Evolutionary conservation across 495 filamentous ascomycete genomes (phyloP).

Genomic region (Lentithecium fluviatile): DNA sequence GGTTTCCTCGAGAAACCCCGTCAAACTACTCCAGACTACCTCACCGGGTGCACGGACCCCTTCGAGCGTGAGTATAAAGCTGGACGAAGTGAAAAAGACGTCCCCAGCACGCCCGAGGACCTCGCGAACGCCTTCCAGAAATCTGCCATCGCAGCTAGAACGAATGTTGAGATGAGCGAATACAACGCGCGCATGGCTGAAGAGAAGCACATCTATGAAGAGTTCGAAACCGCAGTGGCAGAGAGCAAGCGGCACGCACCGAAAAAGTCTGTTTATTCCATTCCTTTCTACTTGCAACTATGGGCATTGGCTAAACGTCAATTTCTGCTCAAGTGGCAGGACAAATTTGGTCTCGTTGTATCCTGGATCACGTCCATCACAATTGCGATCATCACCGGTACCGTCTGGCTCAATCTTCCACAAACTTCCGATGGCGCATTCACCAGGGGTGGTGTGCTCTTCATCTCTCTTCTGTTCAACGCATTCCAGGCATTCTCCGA

Average conservation of each 20-base stretch:
- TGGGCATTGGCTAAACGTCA: slow-evolving; percentile 82
- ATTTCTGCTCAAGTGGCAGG: slow-evolving; percentile 80
- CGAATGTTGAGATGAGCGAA: slow-evolving; percentile 64
- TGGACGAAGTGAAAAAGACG: slow-evolving; percentile 59
- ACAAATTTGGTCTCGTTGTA: slow-evolving; percentile 71
- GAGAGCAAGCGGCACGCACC: slow-evolving; percentile 75
- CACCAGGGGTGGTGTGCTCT: slow-evolving; percentile 73
- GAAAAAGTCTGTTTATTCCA: slow-evolving; percentile 72
- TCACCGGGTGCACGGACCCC: slow-evolving; percentile 81
- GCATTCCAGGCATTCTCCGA: slow-evolving; percentile 77
- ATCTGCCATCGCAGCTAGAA: slow-evolving; percentile 56
- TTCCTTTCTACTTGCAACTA: slow-evolving; percentile 74
- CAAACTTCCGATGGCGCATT: slow-evolving; percentile 69
- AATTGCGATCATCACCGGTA: slow-evolving; percentile 75
- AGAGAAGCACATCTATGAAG: slow-evolving; percentile 65
- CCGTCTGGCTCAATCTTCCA: slow-evolving; percentile 69
- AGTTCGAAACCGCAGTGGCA: slow-evolving; percentile 72
- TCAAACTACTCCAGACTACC: slow-evolving; percentile 81
- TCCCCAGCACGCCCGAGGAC: slow-evolving; percentile 63
- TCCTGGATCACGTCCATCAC: slow-evolving; percentile 74
- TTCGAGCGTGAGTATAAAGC: slow-evolving; percentile 75
- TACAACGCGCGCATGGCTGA: slow-evolving; percentile 61
- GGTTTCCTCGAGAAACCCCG: slow-evolving; percentile 77
- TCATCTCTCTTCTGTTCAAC: slow-evolving; percentile 75
- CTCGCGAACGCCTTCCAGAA: slow-evolving; percentile 67